phyloP scores from a whole-genome alignment of 225 moss, liverwort and hornwort genomes.

The Neckera pumila region DNA sequence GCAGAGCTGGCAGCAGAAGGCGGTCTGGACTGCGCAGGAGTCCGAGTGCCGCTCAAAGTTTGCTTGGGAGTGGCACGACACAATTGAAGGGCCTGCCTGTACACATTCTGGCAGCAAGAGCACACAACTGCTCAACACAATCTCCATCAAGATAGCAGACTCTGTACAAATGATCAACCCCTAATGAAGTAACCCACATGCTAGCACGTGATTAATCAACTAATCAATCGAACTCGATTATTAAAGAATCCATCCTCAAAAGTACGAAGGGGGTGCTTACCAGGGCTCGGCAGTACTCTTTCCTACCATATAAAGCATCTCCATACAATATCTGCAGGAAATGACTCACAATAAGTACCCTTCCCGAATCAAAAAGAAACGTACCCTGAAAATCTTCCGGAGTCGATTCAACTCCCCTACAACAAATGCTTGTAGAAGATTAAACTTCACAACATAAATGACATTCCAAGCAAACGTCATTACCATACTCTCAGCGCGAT shows the following conservation, averaged over 20 bases:
- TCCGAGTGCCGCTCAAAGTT: slow-evolving; percentile 44
- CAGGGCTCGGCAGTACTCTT: slow-evolving; percentile 79
- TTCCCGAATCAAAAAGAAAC: background rate
- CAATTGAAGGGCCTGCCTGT: slow-evolving; percentile 80
- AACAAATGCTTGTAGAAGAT: background rate
- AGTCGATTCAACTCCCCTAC: background rate
- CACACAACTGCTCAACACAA: slow-evolving; percentile 20
- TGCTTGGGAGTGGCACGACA: slow-evolving; percentile 75
- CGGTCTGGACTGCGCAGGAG: slow-evolving; percentile 51
- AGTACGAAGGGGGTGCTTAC: slow-evolving; percentile 22
- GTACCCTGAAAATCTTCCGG: background rate
- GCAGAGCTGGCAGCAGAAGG: slow-evolving; percentile 25
- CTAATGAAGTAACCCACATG: background rate
- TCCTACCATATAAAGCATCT: slow-evolving; percentile 84
- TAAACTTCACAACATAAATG: background rate
- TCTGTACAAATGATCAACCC: background rate
- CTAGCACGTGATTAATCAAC: background rate
- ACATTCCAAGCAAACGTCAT: background rate
- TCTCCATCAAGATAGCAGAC: background rate
- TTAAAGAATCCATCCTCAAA: background rate
- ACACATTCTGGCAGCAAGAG: slow-evolving; percentile 65
- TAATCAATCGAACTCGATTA: background rate
- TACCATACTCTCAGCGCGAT: slow-evolving; percentile 76
- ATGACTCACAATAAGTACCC: background rate
- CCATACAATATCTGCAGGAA: slow-evolving; percentile 52